phyloP scores from a whole-genome alignment of 1,284 basidiomycete genomes.

The Boletus sp. region DNA sequence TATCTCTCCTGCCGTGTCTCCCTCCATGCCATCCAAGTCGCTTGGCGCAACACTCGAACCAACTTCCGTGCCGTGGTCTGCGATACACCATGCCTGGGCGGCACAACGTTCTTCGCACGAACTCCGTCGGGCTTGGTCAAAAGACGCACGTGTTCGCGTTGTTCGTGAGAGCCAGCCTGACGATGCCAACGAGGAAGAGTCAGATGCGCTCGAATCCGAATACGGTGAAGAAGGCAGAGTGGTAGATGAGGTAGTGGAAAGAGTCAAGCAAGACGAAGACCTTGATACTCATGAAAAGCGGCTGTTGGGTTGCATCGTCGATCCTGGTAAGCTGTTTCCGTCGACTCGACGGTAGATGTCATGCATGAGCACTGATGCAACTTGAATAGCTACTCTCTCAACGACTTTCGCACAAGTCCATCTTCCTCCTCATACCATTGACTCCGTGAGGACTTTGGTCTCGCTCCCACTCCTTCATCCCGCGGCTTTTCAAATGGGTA shows the following conservation, averaged over 20 bases:
- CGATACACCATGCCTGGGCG: conserved; percentile 60
- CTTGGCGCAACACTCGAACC: conserved; percentile 42
- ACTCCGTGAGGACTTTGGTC: conserved; percentile 86
- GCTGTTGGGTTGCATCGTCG: conserved; percentile 79
- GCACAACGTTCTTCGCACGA: conserved; percentile 47
- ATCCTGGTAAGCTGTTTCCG: conserved; percentile 52
- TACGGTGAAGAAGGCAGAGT: conserved; percentile 35
- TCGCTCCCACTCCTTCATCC: conserved; percentile 90
- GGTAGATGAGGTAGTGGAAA: conserved; percentile 70
- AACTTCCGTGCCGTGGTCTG: conserved; percentile 60
- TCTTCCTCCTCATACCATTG: conserved; percentile 79
- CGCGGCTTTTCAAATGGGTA: conserved; percentile 84
- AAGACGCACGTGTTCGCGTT: conserved; percentile 45
- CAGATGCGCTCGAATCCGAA: conserved; percentile 30
- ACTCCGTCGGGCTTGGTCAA: conserved; percentile 58
- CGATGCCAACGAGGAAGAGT: conserved; percentile 38
- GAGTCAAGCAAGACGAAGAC: conserved; percentile 67
- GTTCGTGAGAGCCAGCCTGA: conserved; percentile 38
- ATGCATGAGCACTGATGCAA: conserved; percentile 9
- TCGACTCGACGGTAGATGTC: background rate
- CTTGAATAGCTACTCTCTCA: conserved; percentile 56
- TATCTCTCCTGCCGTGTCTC: conserved; percentile 14
- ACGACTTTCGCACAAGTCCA: conserved; percentile 87
- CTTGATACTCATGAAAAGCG: conserved; percentile 76
- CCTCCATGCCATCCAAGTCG: conserved; percentile 27